Conservation (phyloP, 192 early-diverging fungal genomes). For the Thoreauomyces humboldtii region DNA sequence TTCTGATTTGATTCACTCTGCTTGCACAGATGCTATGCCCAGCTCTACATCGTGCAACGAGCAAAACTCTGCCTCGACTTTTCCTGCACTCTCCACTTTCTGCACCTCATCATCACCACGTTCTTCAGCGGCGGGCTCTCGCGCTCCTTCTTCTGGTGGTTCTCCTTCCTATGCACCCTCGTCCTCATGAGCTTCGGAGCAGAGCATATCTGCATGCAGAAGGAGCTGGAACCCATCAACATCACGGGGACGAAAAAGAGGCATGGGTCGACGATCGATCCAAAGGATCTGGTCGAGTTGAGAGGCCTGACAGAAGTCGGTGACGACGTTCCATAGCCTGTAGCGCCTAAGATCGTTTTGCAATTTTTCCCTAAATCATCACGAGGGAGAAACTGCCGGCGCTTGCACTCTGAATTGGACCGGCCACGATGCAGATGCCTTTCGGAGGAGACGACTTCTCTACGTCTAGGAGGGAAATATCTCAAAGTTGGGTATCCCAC, state of each 20-base stretch:
- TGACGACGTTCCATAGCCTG: slow-evolving; percentile 7
- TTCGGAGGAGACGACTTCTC: too few species aligned
- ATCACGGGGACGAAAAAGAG: slow-evolving; percentile 19
- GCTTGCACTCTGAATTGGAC: too few species aligned
- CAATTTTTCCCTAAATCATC: too few species aligned
- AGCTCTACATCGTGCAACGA: slow-evolving; percentile 63
- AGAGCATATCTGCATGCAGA: slow-evolving; percentile 77
- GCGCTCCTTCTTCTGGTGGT: slow-evolving; percentile 66
- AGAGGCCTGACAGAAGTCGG: slow-evolving; percentile 21
- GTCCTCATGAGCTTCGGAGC: slow-evolving; percentile 69
- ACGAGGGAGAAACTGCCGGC: too few species aligned
- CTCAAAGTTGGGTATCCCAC: too few species aligned
- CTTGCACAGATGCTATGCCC: slow-evolving; percentile 21
- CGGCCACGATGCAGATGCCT: too few species aligned
- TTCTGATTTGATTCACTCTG: neutral
- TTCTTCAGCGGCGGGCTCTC: slow-evolving; percentile 64
- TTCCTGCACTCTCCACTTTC: slow-evolving; percentile 65
- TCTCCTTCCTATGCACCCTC: slow-evolving; percentile 47
- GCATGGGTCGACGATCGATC: neutral
- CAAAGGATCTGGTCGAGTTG: slow-evolving; percentile 22
- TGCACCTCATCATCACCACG: slow-evolving; percentile 61
- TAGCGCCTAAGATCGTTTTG: too few species aligned
- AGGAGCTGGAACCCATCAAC: slow-evolving; percentile 75
- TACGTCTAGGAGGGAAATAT: too few species aligned
- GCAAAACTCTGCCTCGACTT: slow-evolving; percentile 77